Percentiles rank a stretch among this genome's conserved stretches.
Conservation (phyloP, 1,284 basidiomycete genomes). For the Austroboletus rostrupii region DNA sequence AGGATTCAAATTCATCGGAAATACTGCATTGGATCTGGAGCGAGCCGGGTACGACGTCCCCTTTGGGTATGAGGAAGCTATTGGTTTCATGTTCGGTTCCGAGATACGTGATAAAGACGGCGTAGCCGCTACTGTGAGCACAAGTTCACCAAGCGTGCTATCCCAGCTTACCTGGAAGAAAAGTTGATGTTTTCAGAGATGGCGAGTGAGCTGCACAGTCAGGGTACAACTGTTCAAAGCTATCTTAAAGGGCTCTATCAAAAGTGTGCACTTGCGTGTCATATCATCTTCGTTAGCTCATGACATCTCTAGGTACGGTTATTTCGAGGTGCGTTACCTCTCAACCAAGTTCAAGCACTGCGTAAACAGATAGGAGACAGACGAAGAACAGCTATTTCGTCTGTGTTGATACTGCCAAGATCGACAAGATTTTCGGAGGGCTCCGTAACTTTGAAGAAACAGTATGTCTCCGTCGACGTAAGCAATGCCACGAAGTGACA, state of each 20-base stretch:
- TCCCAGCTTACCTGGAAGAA: not conserved
- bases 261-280: conserved; percentile 38
- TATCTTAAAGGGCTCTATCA: conserved; percentile 65
- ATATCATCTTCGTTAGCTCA: conserved; percentile 3
- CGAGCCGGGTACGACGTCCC: conserved; percentile 66
- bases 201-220: conserved; percentile 43
- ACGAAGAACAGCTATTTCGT: conserved; percentile 82
- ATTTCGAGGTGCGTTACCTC: conserved; percentile 13
- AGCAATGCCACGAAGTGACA: conserved; percentile 2
- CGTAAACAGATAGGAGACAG: conserved; percentile 39
- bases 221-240: conserved; percentile 50
- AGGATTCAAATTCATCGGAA: conserved; percentile 87
- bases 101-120: conserved; percentile 83
- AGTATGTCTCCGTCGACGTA: conserved; percentile 28
- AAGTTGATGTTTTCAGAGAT: conserved; percentile 70
- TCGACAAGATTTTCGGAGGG: conserved; percentile 63
- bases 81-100: conserved; percentile 80
- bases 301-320: conserved; percentile 48
- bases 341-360: not conserved
- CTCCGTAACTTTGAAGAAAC: conserved; percentile 52
- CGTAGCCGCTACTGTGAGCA: conserved; percentile 64
- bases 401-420: conserved; percentile 59
- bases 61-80: conserved; percentile 87
- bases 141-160: not conserved
- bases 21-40: conserved; percentile 65